Evolutionary conservation across 2,329 filamentous ascomycete species (phyloP), one percentile per base, ranked within the genome.

Genomic region (Verticillium nonalfalfae): DNA sequence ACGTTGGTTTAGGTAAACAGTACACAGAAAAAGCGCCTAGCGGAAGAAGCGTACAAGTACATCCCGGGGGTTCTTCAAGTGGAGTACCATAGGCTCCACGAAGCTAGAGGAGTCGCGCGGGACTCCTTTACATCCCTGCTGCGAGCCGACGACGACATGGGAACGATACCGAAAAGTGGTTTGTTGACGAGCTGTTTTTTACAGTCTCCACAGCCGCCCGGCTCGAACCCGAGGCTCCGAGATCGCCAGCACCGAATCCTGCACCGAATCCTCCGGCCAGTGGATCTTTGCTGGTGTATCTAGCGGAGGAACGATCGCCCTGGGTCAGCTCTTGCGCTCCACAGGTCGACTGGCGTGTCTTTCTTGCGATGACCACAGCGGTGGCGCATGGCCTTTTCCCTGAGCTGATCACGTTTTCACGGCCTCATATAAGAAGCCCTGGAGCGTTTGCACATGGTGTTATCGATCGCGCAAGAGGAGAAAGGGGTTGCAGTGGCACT

Each of bases 201-300:
- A 26, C 45, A 21, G n/a, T 52, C 21, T 18, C 45, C n/a, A 52
- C 45, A 18, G n/a, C 45, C 45, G 45, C 4, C 45, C 45, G 45
- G 45, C 35, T 11, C 56, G 35, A 39, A n/a, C 35, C 38, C 57
- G 57, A 58, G 57, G 38, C 11, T 58, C 57, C 57, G 57, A 50
- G 57, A 58, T 58, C 38, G 45, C 57, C 57, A 58, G 26, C 57
- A 33, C 33, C 55, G 55, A 38, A 38, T 52, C 45, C 45, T 52
- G 26, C 57, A 33, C 33, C 55, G 55, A 38, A 38, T 52, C 45
- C 45, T 52, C 45, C 34, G 35, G 57, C 26, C 57, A 15, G 39
- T 58, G 57, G 57, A 58, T 33, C 45, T 52, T 18, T 36, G n/a
- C 45, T 52, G 45, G 45, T 18, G 45, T 11, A 18, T 26, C 45